phyloP scores from a whole-genome alignment of 1,284 basidiomycete genomes.

The Moesziomyces globuligerus region DNA sequence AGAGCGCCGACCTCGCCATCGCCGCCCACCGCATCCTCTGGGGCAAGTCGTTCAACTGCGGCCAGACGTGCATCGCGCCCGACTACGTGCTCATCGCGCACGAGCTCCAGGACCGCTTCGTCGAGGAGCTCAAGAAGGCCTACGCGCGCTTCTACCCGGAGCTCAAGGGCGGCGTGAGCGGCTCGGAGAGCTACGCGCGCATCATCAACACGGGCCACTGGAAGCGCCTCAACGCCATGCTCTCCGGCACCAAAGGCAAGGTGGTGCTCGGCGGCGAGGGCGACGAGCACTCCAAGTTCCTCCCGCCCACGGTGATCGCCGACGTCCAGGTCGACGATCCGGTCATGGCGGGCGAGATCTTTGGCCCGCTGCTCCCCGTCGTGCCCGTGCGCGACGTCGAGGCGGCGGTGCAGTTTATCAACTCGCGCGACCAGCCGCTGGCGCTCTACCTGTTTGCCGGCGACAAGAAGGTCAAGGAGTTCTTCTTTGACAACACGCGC shows the following conservation, averaged over 20 bases:
- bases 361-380: constrained; percentile 80
- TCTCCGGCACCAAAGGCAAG: constrained; percentile 78
- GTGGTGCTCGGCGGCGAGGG: constrained; percentile 77
- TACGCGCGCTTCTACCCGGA: constrained; percentile 68
- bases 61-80: constrained; percentile 74
- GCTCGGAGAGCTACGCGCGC: constrained; percentile 70
- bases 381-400: constrained; percentile 73
- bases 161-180: constrained; percentile 69
- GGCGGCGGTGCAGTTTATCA: constrained; percentile 64
- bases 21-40: constrained; percentile 75
- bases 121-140: constrained; percentile 74
- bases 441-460: constrained; percentile 80
- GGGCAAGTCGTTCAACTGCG: constrained; percentile 78
- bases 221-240: constrained; percentile 74
- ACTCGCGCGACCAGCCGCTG: constrained; percentile 76
- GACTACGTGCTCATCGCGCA: constrained; percentile 80
- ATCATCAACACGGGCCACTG: constrained; percentile 74
- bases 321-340: constrained; percentile 73
- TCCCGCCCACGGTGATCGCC: constrained; percentile 76
- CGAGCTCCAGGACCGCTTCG: constrained; percentile 74
- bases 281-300: constrained; percentile 73
- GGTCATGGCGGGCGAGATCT: constrained; percentile 78
- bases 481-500: constrained; percentile 68
- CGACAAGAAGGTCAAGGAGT: constrained; percentile 73
- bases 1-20: constrained; percentile 70